Base-by-base conservation (phyloP, 305 asterid genomes). In the Rubia occidens region DNA sequence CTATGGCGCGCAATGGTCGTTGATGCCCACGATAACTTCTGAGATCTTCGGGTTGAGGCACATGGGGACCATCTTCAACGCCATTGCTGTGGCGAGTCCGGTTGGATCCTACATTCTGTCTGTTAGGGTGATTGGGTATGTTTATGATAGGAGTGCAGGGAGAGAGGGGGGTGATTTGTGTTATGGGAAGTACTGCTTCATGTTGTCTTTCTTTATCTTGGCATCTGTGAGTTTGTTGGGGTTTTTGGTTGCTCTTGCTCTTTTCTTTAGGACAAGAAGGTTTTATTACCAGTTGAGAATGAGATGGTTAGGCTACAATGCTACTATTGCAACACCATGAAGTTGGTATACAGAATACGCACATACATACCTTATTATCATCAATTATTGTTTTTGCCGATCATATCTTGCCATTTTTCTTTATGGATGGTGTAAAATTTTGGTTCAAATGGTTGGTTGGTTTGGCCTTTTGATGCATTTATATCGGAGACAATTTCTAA, bases 31-130 rank as follows among this genome's bases (percentile, higher is more conserved):
- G 13, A 76, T 67, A 5, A 71, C 79, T 11, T 76, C 76, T 13
- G 98, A 93, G 85, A 77, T 90, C 77, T 93, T 90, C 26, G 97
- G 98, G 0, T 82, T 88, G 67, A 39, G 13, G 59, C 96, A 93
- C 76, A 80, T 93, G 96, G 98, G 97, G 62, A 93, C 98, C 13
- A 87, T 93, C 47, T 93, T 87, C 81, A 88, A 88, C 66, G 85
- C 95, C 29, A 90, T 93, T 53, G 86, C 97, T 2, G 68, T 84
- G 18, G 96, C 96, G 60, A 88, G 95, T 59, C 98, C 98, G 55
- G 47, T 93, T 42, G 98, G 98, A 40, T 93, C 98, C 0, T 93
- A 88, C 77, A 20, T 90, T 56, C 75, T 88, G 21, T 93, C 98
- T 2, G 96, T 93, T 44, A 85, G 88, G 76, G 82, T 85, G 24